Percentiles rank a stretch among this genome's conserved stretches.
Evolutionary conservation across 345 rosid species (phyloP).

Genomic region (Ricinus communis): DNA sequence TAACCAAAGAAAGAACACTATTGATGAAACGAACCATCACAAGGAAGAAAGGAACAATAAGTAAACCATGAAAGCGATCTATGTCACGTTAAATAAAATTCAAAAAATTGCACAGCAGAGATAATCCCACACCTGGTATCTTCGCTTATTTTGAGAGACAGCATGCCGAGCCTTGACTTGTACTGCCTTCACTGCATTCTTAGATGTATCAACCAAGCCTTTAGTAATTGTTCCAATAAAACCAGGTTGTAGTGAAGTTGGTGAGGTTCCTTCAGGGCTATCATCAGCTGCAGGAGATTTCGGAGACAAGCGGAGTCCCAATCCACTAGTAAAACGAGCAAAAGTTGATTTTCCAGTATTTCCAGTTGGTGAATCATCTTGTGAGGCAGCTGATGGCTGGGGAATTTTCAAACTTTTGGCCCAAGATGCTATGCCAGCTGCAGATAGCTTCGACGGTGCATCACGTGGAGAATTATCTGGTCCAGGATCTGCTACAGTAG

Average conservation of each 20-base stretch:
- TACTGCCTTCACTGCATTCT: conserved; percentile 87
- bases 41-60: background rate
- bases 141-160: conserved; percentile 82
- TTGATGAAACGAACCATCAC: background rate
- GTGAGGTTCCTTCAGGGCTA: conserved; percentile 45
- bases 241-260: conserved; percentile 52
- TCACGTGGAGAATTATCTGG: conserved; percentile 43
- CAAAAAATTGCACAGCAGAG: background rate
- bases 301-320: conserved; percentile 67
- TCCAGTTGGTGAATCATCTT: conserved; percentile 44
- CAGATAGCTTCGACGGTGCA: conserved; percentile 56
- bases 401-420: conserved; percentile 75
- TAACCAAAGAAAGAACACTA: background rate
- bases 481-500: conserved; percentile 39
- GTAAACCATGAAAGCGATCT: background rate
- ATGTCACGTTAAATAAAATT: background rate
- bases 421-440: conserved; percentile 63
- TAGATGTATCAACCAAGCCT: conserved; percentile 79
- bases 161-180: conserved; percentile 91
- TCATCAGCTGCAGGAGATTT: conserved; percentile 60
- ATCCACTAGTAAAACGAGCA: conserved; percentile 73
- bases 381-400: conserved; percentile 52
- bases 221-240: conserved; percentile 69
- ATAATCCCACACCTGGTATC: conserved; percentile 71
- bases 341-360: conserved; percentile 60